phyloP scores from a whole-genome alignment of 2,329 filamentous ascomycete species.

The Fusarium multiceps region DNA sequence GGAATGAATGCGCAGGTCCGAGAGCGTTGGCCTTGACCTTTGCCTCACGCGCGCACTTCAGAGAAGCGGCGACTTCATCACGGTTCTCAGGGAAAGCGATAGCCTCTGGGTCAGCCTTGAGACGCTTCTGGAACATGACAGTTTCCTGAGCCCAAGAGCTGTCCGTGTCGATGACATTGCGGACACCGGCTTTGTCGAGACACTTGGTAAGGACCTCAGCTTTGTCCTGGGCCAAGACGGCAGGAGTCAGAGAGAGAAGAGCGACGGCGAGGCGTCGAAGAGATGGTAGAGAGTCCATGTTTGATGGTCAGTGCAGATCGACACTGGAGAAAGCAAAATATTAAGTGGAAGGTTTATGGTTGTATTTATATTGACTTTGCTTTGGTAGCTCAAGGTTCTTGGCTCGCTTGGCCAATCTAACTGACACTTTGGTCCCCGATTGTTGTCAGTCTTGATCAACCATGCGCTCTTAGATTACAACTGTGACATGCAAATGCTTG shows the following conservation, averaged over 20 bases:
- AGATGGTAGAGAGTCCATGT: conserved; percentile 9
- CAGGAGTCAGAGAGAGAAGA: neutral
- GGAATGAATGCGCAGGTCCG: conserved; percentile 41
- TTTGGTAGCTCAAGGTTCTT: neutral
- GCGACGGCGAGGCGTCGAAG: conserved; percentile 12
- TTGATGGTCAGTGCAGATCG: neutral
- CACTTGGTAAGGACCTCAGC: conserved; percentile 24
- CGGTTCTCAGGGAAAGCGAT: conserved; percentile 36
- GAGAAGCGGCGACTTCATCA: conserved; percentile 37
- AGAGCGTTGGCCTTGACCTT: conserved; percentile 39
- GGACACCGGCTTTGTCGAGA: conserved; percentile 29
- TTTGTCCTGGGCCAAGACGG: conserved; percentile 13
- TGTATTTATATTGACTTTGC: conserved; percentile 6
- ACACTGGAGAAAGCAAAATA: neutral
- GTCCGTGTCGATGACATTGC: conserved; percentile 37
- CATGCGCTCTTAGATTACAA: neutral
- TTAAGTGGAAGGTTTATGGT: neutral
- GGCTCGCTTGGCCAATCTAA: conserved; percentile 1
- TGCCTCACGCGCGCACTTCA: conserved; percentile 41
- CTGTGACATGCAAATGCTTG: neutral
- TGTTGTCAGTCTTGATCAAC: neutral
- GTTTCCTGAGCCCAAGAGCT: conserved; percentile 32
- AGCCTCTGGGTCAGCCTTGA: conserved; percentile 36
- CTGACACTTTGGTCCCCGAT: neutral
- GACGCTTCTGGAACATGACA: conserved; percentile 38